Base-by-base conservation (phyloP, 169 alveolate species). In the Eimeria tenella region DNA sequence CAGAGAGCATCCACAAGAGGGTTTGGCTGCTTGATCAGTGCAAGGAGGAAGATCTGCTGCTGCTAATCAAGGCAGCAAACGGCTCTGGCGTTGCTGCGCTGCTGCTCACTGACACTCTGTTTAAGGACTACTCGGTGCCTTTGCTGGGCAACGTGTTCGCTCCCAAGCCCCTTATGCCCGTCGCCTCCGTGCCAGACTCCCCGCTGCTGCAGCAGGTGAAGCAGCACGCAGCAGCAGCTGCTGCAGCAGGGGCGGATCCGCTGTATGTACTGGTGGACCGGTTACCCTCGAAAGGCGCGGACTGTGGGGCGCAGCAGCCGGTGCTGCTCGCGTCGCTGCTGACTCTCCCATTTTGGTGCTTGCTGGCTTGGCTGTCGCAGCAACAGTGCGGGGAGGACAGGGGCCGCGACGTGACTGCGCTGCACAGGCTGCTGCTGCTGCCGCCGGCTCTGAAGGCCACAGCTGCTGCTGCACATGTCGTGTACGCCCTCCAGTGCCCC, bases 11-110 rank as follows among this genome's bases (percentile, higher is more conserved):
- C 31, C 77, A 23, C 31, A 62, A 86, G 82, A 31, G 49, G 42
- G 58, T 86, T 0, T 86, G 93, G 93, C 68, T 86, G 73, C 63
- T 86, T 55, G 93, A 86, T 52, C 13, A 15, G 60, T 86, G 93
- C 82, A 86, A 15, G 50, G 73, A 86, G 50, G 25, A 15, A 53
- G 70, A 62, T 17, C 63, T 86, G 10, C 11, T 23, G 82, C 55
- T 49, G 63, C 50, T 86, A 10, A 65, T 86, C 63, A n/a, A 86
- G 25, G 93, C 82, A 4, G 93, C 82, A n/a, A 86, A 86, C 82
- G 50, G 17, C 62, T 58, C 68, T 21, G 79, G 77, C n/a, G 93
- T 42, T n/a, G 79, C 49, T 19, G 93, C 93, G 63, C 68, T 86
- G 79, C 52, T 86, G n/a, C 70, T 86, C 50, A 86, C 93, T 3